Evolutionary conservation across 1,284 basidiomycete species (phyloP).

Genomic region (Fomes fomentarius): DNA sequence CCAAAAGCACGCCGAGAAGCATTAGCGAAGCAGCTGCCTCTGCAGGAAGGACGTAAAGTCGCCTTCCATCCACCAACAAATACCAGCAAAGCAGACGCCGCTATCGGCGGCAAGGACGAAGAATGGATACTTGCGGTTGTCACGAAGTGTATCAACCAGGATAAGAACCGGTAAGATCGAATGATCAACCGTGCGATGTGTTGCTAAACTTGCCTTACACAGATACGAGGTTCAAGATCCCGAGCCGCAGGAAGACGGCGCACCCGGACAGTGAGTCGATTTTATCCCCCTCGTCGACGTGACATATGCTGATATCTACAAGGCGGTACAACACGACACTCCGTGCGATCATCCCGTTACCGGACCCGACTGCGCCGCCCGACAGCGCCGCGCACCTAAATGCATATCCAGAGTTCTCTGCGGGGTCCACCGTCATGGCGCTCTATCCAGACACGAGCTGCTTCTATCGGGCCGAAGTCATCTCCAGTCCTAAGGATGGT

Average conservation of each 20-base stretch:
- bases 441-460: conserved; percentile 86
- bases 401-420: conserved; percentile 71
- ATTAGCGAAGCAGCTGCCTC: conserved; percentile 60
- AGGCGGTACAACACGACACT: conserved; percentile 72
- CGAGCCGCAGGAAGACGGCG: conserved; percentile 76
- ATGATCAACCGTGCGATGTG: conserved; percentile 3
- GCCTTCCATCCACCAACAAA: conserved; percentile 71
- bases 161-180: conserved; percentile 60
- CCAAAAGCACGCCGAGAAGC: conserved; percentile 66
- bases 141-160: conserved; percentile 66
- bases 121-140: conserved; percentile 83
- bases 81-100: conserved; percentile 48
- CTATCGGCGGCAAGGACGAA: conserved; percentile 58
- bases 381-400: conserved; percentile 64
- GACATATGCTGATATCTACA: conserved; percentile 1
- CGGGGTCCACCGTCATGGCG: conserved; percentile 76
- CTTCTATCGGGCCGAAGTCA: conserved; percentile 82
- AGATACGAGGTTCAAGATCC: conserved; percentile 85
- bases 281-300: conserved; percentile 2
- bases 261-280: conserved; percentile 62
- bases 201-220: conserved; percentile 7
- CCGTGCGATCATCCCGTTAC: conserved; percentile 74
- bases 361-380: conserved; percentile 63
- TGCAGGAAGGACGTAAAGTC: conserved; percentile 74
- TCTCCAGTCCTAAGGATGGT: conserved; percentile 61